A percentile compares a stretch with the other conserved stretches of the same genome.
These are phyloP conservation scores for Diaporthe vaccinii DNA, from an alignment of 2,329 filamentous ascomycete species.

Conservation along the genomic window DNA sequence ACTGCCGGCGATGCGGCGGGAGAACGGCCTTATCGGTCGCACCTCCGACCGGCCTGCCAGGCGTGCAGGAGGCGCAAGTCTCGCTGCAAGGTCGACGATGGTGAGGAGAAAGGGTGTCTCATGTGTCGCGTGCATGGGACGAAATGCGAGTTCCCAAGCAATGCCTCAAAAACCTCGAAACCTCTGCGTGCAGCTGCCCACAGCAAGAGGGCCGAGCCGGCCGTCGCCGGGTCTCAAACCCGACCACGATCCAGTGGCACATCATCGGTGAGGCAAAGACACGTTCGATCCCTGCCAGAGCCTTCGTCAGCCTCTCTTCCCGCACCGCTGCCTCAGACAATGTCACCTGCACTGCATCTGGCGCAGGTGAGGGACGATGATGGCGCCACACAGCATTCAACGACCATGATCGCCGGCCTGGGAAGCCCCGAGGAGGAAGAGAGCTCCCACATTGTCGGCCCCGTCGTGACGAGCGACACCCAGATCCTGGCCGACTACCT, in stretches of 20 bases:
- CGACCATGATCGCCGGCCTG: constrained; percentile 47
- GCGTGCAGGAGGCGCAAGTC: constrained; percentile 73
- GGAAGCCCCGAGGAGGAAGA: constrained; percentile 52
- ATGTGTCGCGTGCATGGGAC: constrained; percentile 71
- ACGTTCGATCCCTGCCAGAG: not conserved
- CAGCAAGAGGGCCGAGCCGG: not conserved
- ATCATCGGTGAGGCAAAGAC: not conserved
- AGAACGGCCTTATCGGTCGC: constrained; percentile 70
- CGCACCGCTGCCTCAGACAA: not conserved
- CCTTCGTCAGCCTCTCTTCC: not conserved
- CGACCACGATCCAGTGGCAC: not conserved
- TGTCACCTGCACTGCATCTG: not conserved
- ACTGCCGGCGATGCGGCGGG: constrained; percentile 12
- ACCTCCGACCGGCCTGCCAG: constrained; percentile 72
- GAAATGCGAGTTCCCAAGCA: constrained; percentile 65
- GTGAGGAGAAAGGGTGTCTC: constrained; percentile 63
- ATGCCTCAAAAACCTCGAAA: not conserved
- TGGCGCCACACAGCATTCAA: constrained; percentile 46
- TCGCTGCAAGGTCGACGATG: constrained; percentile 69
- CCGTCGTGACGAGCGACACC: constrained; percentile 70
- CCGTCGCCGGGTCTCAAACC: not conserved
- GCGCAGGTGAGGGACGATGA: not conserved
- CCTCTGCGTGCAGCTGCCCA: not conserved
- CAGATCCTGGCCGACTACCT: constrained; percentile 73
- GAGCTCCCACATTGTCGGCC: constrained; percentile 68